Evolutionary conservation across 495 filamentous ascomycete species (phyloP).

Genomic region (Penicillium verhagenii): DNA sequence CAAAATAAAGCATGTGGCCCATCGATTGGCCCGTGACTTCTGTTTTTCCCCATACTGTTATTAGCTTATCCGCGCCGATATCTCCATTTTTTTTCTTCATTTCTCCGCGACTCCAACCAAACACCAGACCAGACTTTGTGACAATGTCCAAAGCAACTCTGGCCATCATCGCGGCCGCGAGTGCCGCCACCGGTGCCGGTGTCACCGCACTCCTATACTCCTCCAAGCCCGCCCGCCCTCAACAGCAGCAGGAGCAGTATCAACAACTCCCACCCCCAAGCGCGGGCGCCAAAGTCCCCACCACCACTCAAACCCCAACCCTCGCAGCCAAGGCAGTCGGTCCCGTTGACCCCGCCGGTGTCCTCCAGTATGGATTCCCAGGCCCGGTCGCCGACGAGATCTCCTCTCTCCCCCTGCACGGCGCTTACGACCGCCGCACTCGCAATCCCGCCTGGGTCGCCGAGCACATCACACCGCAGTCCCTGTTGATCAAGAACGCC

Average conservation of each 20-base stretch:
- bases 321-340: constrained; percentile 38
- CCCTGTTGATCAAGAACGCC: constrained; percentile 67
- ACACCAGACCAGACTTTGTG: background rate
- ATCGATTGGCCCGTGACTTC: constrained; percentile 26
- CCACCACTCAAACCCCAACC: constrained; percentile 38
- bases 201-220: constrained; percentile 77
- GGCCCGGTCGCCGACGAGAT: constrained; percentile 85
- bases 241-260: constrained; percentile 36
- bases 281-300: constrained; percentile 21
- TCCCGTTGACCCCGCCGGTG: constrained; percentile 80
- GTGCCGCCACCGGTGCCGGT: constrained; percentile 85
- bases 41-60: constrained; percentile 7
- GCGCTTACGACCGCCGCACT: constrained; percentile 85
- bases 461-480: constrained; percentile 94
- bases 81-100: background rate
- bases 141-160: constrained; percentile 83
- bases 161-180: constrained; percentile 82
- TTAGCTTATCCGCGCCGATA: background rate
- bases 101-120: background rate
- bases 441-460: constrained; percentile 94
- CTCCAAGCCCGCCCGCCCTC: constrained; percentile 47
- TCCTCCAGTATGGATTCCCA: constrained; percentile 97
- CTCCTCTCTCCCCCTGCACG: constrained; percentile 68
- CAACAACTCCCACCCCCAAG: constrained; percentile 38
- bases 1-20: constrained; percentile 8